phyloP scores from a whole-genome alignment of 2,329 filamentous ascomycete species.

The Talaromyces sp. region DNA sequence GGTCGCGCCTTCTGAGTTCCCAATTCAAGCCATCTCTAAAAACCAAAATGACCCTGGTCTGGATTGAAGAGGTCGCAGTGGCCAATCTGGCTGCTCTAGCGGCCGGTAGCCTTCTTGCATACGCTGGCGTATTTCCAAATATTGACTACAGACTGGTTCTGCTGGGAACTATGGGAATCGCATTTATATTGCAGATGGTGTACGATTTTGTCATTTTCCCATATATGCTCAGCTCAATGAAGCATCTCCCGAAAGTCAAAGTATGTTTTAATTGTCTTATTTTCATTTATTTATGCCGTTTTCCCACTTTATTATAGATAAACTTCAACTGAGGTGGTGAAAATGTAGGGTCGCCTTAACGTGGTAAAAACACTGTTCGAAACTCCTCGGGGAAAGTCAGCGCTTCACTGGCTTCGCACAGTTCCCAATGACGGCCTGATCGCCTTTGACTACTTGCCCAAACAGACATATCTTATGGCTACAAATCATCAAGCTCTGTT shows the following conservation, averaged over 20 bases:
- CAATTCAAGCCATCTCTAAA: background rate
- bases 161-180: background rate
- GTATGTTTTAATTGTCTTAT: background rate
- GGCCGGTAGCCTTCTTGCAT: background rate
- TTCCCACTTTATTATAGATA: background rate
- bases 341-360: background rate
- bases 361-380: slow-evolving; percentile 17
- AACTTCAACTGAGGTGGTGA: background rate
- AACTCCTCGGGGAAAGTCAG: slow-evolving; percentile 6
- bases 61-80: background rate
- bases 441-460: background rate
- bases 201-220: background rate
- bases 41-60: background rate
- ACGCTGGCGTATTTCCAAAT: background rate
- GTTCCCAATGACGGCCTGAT: background rate
- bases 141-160: background rate
- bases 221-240: background rate
- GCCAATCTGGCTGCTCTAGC: background rate
- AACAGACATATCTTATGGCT: background rate
- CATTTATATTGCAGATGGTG: background rate
- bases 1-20: background rate
- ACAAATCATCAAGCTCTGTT: background rate
- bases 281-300: background rate
- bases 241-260: background rate
- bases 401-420: background rate